These are phyloP conservation scores for Chaetomium tenue DNA, from an alignment of 495 filamentous ascomycete genomes.

Conservation along the genomic window DNA sequence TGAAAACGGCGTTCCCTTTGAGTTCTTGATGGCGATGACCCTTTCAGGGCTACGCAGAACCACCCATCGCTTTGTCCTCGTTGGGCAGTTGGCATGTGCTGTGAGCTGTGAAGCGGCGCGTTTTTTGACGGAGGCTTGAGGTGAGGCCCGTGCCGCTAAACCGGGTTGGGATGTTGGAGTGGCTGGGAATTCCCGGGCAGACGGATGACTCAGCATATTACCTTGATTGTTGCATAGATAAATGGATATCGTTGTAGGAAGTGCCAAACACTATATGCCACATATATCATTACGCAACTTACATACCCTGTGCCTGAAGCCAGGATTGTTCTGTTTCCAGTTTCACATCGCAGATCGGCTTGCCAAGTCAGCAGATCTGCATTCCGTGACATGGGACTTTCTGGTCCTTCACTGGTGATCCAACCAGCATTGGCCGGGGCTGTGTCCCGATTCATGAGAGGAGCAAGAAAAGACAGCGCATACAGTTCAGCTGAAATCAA, in stretches of 20 bases:
- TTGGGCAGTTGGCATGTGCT: conserved; percentile 15
- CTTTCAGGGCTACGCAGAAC: conserved; percentile 27
- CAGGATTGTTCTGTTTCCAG: not conserved
- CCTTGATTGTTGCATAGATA: too few relatives aligned
- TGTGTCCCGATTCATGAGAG: too few relatives aligned
- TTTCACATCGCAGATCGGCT: not conserved
- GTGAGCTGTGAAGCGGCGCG: conserved; percentile 14
- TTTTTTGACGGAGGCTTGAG: conserved; percentile 15
- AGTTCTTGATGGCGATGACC: conserved; percentile 1
- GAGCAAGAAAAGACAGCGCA: too few relatives aligned
- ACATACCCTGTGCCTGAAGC: not conserved
- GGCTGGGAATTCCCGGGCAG: not conserved
- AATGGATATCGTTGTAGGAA: too few relatives aligned
- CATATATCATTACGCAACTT: too few relatives aligned
- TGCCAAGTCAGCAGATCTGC: conserved; percentile 9
- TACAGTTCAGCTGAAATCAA: too few relatives aligned
- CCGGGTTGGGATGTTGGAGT: not conserved
- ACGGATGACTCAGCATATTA: not conserved
- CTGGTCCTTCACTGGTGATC: not conserved
- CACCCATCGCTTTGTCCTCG: conserved; percentile 11
- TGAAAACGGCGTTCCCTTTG: conserved; percentile 37
- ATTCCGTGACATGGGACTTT: not conserved
- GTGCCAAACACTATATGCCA: too few relatives aligned
- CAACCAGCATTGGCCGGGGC: too few relatives aligned
- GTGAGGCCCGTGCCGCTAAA: conserved; percentile 8